Evolutionary conservation across 1,284 basidiomycete species (phyloP), one percentile per base, ranked within the genome.

Genomic region (Sanghuangporus baumii): DNA sequence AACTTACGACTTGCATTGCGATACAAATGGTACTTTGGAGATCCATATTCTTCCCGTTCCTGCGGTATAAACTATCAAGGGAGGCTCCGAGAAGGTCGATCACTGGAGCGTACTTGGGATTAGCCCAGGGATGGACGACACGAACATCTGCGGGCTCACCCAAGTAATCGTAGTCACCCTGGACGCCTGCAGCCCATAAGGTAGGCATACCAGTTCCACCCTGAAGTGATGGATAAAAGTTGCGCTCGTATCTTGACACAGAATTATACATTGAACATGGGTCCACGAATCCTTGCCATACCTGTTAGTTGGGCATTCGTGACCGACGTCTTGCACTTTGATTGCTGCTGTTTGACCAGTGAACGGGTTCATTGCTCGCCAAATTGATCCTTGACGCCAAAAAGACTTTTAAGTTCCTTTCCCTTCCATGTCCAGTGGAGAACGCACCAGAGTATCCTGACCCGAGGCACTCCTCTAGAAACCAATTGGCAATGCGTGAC

Each of bases 151-250:
- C 6, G 16, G 16, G 50, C 48, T 37, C 47, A 62, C 61, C 61
- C 4, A 91, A 82, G 71, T 83, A 91, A 70, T 90, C 87, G 82
- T 84, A 89, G 55, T 74, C 72, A 6, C 83, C 84, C 61, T 84
- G 75, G 1, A 84, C 74, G 6, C 87, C 87, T 18, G 79, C 72
- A 3, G 81, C 85, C 74, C 81, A 89, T 12, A 91, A 75, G 7
- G 74, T 83, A 0, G 88, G 89, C 81, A 91, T 87, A 7, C 89
- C 88, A 51, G 78, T 75, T n/a, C 81, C 87, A 16, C 88, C 88
- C 73, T 88, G 88, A 7, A 91, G 73, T 8, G 78, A 69, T n/a
- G 87, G 87, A 69, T 89, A 91, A 63, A 91, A 79, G 63, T 57
- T 57, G n/a, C 58, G 52, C 38, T 75, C 67, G 23, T 60, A 64